phyloP scores from a whole-genome alignment of 1,284 basidiomycete species.

The Trametes versicolor region DNA sequence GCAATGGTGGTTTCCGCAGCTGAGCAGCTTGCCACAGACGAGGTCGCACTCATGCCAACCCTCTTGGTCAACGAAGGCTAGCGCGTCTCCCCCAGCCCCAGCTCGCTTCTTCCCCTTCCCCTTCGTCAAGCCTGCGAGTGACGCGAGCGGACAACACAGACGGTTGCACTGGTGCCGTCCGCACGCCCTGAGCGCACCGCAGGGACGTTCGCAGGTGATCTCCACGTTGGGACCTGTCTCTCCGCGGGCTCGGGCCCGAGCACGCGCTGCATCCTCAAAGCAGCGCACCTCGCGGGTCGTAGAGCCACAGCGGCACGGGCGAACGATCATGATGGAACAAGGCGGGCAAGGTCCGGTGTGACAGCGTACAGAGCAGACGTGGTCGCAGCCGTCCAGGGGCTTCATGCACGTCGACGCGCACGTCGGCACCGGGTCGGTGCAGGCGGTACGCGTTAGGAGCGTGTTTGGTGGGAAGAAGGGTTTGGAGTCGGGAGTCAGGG shows the following conservation, averaged over 20 bases:
- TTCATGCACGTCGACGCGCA: slow-evolving; percentile 78
- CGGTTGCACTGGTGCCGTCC: slow-evolving; percentile 87
- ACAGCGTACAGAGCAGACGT: slow-evolving; percentile 68
- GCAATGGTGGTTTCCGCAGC: slow-evolving; percentile 82
- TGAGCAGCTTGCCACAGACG: slow-evolving; percentile 76
- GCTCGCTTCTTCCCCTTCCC: slow-evolving; percentile 71
- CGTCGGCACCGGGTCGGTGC: slow-evolving; percentile 82
- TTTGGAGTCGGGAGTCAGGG: slow-evolving; percentile 53
- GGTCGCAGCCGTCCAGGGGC: slow-evolving; percentile 68
- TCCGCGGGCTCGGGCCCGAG: slow-evolving; percentile 38
- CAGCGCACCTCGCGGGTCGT: slow-evolving; percentile 65
- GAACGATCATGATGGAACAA: slow-evolving; percentile 71
- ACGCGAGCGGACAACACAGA: slow-evolving; percentile 87
- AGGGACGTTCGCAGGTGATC: slow-evolving; percentile 82
- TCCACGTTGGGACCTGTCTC: slow-evolving; percentile 52
- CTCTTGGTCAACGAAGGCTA: slow-evolving; percentile 59
- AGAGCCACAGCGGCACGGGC: slow-evolving; percentile 85
- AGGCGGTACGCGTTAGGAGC: slow-evolving; percentile 61
- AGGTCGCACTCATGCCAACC: slow-evolving; percentile 85
- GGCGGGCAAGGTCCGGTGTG: slow-evolving; percentile 80
- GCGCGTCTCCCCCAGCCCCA: slow-evolving; percentile 32
- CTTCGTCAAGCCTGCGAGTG: slow-evolving; percentile 58
- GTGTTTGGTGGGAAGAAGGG: slow-evolving; percentile 47
- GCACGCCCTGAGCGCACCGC: slow-evolving; percentile 78
- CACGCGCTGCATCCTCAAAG: slow-evolving; percentile 49